Evolutionary conservation across 2,329 filamentous ascomycete species (phyloP), one percentile per base, ranked within the genome.

Genomic region (Nannizzia gypsea): DNA sequence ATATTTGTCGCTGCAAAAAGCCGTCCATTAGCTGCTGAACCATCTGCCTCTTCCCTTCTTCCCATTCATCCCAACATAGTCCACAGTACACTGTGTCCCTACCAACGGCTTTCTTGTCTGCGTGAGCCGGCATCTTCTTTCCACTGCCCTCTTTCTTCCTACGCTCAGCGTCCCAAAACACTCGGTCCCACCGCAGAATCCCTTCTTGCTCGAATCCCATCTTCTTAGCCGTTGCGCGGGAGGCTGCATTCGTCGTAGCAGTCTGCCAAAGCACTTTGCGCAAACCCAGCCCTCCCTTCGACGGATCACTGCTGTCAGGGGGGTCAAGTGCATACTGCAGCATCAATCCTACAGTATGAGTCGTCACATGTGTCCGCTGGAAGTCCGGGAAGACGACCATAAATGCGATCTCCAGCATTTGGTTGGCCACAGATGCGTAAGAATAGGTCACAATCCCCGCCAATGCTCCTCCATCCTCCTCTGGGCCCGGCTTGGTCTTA

Each of bases 251-350:
- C n/a, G 48, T 52, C 48, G 48, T 52, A 13, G 11, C 48, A 52
- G 48, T 52, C 22, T 52, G 48, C 48, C 48, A 52, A 28, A 52
- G 17, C 22, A 52, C 48, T 52, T 28, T 52, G n/a, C 48, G 48
- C 48, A 52, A 24, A 13, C 48, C 48, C 11, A 52, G n/a, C 48
- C 48, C 48, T 6, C 48, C 48, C 22, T n/a, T 52, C 15, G 26
- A 2, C 15, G 48, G 48, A 22, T 31, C 22, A 52, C 15, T 28
- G n/a, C 22, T n/a, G 48, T 52, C 26, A 1, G 48, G 48, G 15
- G 48, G 22, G 28, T 52, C 48, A 6, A 52, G 24, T 15, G 48
- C 48, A 52, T 52, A 52, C 48, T 52, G 48, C 48, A 52, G 22
- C 48, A 52, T 13, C 26, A 52, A 15, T 31, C 48, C 48, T 24